A percentile compares a stretch with the other conserved stretches of the same genome.
phyloP scores from a whole-genome alignment of 768 basidiomycete genomes.

The Suillus fuscotomentosus region DNA sequence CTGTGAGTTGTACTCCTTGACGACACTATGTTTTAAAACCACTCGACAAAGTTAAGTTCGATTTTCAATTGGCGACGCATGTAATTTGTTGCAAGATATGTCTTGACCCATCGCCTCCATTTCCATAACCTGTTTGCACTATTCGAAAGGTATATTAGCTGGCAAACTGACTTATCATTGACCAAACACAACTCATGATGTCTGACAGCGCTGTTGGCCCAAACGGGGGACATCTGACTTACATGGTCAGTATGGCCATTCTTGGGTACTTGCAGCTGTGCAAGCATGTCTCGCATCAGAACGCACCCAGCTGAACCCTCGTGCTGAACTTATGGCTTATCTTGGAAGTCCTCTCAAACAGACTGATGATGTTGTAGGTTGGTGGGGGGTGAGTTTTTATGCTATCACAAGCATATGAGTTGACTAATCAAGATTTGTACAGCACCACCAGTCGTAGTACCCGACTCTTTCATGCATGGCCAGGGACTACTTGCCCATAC shows the following conservation, averaged over 20 bases:
- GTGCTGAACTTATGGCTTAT: not conserved
- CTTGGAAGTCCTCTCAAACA: slow-evolving; percentile 6
- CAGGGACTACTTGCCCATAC: slow-evolving; percentile 20
- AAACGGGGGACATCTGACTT: not conserved
- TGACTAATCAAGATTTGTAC: slow-evolving; percentile 11
- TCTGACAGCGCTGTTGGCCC: not conserved
- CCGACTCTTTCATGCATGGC: slow-evolving; percentile 15
- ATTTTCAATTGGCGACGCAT: not conserved
- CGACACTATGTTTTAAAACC: not conserved
- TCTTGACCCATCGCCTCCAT: not conserved
- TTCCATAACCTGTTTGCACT: not conserved
- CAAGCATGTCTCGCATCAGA: not conserved
- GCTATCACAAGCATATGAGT: slow-evolving; percentile 4
- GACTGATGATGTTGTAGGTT: slow-evolving; percentile 2
- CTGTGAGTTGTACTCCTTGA: not conserved
- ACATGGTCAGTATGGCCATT: not conserved
- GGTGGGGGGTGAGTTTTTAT: slow-evolving; percentile 9
- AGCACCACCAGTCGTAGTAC: slow-evolving; percentile 13
- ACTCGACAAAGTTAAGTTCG: not conserved
- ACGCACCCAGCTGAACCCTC: not conserved
- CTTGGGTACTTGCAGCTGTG: not conserved
- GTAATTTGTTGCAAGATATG: not conserved
- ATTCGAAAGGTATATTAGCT: not conserved
- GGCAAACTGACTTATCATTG: not conserved
- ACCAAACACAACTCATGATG: not conserved